Conservation (phyloP, 1,284 basidiomycete species). For the Exobasidium rhododendri region DNA sequence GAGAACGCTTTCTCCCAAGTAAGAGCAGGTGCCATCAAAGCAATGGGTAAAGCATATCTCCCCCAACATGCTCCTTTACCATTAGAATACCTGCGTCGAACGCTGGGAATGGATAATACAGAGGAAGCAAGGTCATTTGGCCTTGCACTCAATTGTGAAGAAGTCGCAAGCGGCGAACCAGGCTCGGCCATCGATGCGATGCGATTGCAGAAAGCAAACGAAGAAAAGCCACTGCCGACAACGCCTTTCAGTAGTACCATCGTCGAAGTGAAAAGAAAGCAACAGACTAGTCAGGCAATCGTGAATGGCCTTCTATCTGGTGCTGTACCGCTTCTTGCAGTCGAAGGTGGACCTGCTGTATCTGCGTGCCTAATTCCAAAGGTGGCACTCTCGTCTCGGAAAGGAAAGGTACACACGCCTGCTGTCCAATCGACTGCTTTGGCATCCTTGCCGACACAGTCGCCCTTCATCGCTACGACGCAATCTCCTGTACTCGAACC, state of each 20-base stretch:
- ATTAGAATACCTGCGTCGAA: constrained; percentile 23
- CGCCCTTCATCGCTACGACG: no score
- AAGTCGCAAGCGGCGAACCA: constrained; percentile 38
- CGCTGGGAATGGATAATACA: constrained; percentile 35
- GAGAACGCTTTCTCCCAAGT: constrained; percentile 61
- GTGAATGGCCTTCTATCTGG: constrained; percentile 65
- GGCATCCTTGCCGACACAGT: no score
- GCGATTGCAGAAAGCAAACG: not conserved
- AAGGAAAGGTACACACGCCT: no score
- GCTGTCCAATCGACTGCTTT: no score
- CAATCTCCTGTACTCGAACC: no score
- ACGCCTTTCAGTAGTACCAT: constrained; percentile 61
- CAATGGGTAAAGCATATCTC: constrained; percentile 58
- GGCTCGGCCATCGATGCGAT: not conserved
- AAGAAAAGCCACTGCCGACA: constrained; percentile 24
- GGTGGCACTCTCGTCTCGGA: no score
- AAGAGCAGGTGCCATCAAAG: constrained; percentile 59
- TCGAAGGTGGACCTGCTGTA: not conserved
- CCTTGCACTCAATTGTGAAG: constrained; percentile 53
- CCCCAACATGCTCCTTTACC: constrained; percentile 49
- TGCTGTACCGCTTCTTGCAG: constrained; percentile 15
- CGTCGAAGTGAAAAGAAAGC: constrained; percentile 70
- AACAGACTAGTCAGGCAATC: constrained; percentile 66
- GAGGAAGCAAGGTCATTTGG: constrained; percentile 41
- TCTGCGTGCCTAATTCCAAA: no score